Evolutionary conservation across 2,329 filamentous ascomycete genomes (phyloP), one percentile per base, ranked within the genome.

Genomic region (Lasiodiplodia sp.): DNA sequence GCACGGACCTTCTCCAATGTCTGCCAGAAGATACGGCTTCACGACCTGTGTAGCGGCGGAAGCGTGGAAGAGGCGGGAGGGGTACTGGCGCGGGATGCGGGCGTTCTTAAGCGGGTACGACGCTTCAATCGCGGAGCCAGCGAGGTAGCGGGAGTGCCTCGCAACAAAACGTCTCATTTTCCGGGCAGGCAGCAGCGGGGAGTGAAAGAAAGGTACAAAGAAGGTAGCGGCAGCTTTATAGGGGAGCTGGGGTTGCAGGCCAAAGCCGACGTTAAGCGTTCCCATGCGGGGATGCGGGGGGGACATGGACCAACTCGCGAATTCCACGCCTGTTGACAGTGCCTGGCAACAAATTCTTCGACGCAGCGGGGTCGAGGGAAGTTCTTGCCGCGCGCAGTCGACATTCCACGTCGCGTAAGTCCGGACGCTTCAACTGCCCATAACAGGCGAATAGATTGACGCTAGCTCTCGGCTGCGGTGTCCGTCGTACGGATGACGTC

Each of bases 21-120:
- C 93, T 71, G 93, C 92, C 69, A 96, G 82, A 51, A 95, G 76
- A 69, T 96, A 94, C 1, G 93, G 92, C 81, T 95, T 95, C 57
- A 96, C 85, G 1, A 86, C 87, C 31, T 78, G 72, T 52, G 75
- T 69, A 21, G 68, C 72, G 16, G 71, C 68, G 21, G 81, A 79
- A 25, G 70, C 73, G 69, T 78, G 76, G 63, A 84, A 68, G 14
- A 23, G 23, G 34, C 51, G 67, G 28, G 67, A 44, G 21, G 49
- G 67, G 51, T 63, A 28, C 14, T 68, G 57, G 47, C 58, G 51
- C 21, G 49, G 65, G 53, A 51, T 25, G 25, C 65, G 65, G 18
- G n/a, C 31, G 65, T 25, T 56, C 52, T 58, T 67, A 58, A 57
- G 44, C 38, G 58, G 47, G 51, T 47, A 40, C 18, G 67, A 51